Base-by-base conservation (phyloP, 495 filamentous ascomycete species). In the Cercophora samala region DNA sequence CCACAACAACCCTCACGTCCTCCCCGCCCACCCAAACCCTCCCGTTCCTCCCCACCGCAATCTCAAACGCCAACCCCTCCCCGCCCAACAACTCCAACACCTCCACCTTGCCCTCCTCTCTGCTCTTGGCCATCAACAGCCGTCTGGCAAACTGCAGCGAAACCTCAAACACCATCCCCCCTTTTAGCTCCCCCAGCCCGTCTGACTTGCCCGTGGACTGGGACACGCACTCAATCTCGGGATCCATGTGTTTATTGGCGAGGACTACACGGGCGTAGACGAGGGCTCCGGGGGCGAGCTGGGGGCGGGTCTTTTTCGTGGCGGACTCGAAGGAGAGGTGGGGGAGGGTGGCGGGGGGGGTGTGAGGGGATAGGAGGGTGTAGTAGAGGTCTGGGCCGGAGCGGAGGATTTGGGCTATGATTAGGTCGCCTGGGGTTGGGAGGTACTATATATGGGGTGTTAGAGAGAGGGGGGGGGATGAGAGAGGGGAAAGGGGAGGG, bases 1-100 rank as follows among this genome's bases (percentile, higher is more conserved):
- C 82, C 60, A 97, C 73, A 51, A 81, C 72, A 9, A 91, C 93
- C 67, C 81, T 85, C 75, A 81, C 84, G 58, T 83, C 89, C 17
- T 87, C 90, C 60, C 88, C 86, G 69, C 92, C 86, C 19, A 98
- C 89, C 95, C 95, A 97, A 46, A 97, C 85, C 80, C 86, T 90
- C 22, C 95, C 95, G 76, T 99, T 99, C 75, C 93, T 88, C 23
- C 96, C 96, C 25, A 97, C 92, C 4, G 95, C 95, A 66, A 95
- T 88, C 82, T 99, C 95, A 78, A 97, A 99, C 61, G 86, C 84
- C 55, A 94, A 80, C 60, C 63, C 68, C 55, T 88, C 90, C 71
- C 85, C 87, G 18, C 89, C 93, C n/a, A 98, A 78, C 71, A 93
- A 91, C 66, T 96, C 92, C 60, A 98, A 75, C 21, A 98, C 85